Conservation (phyloP, 1,284 basidiomycete genomes). For the Neolentinus lepideus region DNA sequence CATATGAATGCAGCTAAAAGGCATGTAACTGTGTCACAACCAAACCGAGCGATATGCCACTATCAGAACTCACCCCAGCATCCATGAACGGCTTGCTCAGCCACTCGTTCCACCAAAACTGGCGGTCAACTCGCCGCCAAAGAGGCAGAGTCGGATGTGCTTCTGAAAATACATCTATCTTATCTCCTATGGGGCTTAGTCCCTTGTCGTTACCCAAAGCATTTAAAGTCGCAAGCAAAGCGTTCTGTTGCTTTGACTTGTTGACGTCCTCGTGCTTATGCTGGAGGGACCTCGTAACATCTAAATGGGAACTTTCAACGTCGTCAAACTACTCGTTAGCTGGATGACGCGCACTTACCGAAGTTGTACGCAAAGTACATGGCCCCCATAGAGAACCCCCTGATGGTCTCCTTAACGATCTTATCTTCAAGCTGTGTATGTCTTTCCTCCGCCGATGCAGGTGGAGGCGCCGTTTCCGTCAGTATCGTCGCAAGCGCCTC, state of each 20-base stretch:
- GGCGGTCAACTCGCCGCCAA: slow-evolving; percentile 77
- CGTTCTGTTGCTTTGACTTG: slow-evolving; percentile 46
- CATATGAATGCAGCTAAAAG: slow-evolving; percentile 65
- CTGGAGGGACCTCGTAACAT: slow-evolving; percentile 73
- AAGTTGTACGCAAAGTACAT: slow-evolving; percentile 81
- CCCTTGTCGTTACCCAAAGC: slow-evolving; percentile 24
- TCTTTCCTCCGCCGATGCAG: slow-evolving; percentile 52
- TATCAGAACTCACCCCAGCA: slow-evolving; percentile 46
- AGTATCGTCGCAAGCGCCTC: slow-evolving; percentile 31
- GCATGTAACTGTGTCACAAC: not conserved
- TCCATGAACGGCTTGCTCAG: slow-evolving; percentile 70
- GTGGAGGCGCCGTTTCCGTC: slow-evolving; percentile 49
- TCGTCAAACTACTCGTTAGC: not conserved
- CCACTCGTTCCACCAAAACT: slow-evolving; percentile 91
- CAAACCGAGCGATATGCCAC: not conserved
- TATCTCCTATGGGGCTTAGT: slow-evolving; percentile 26
- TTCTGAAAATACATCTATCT: slow-evolving; percentile 53
- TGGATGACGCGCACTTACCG: slow-evolving; percentile 33
- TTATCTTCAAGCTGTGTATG: slow-evolving; percentile 70
- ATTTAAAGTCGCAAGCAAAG: slow-evolving; percentile 50
- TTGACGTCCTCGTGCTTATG: slow-evolving; percentile 64
- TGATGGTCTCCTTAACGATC: slow-evolving; percentile 65
- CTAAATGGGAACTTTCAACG: slow-evolving; percentile 26
- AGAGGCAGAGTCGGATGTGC: slow-evolving; percentile 68
- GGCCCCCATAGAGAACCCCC: slow-evolving; percentile 65